Evolutionary conservation across 441 rosid genomes (phyloP).

Genomic region (Adansonia rubrostipa): DNA sequence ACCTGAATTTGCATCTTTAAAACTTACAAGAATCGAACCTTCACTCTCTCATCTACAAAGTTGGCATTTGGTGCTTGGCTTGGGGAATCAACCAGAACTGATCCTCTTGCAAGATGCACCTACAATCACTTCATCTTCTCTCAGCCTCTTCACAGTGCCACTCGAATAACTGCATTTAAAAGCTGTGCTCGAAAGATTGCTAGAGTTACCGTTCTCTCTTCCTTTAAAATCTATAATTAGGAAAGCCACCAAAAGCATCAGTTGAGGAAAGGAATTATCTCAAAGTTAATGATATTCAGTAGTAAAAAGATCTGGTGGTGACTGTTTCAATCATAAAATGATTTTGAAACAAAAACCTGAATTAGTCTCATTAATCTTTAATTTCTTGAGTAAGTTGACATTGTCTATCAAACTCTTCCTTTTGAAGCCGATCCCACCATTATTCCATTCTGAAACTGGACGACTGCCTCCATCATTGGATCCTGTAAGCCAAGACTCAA

Average conservation of each 20-base stretch:
- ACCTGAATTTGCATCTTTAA: background rate
- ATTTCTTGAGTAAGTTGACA: constrained; percentile 48
- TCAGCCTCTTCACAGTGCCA: constrained; percentile 37
- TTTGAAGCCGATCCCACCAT: constrained; percentile 38
- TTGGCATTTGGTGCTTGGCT: background rate
- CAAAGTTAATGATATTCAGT: background rate
- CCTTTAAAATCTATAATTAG: constrained; percentile 29
- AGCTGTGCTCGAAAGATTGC: constrained; percentile 18
- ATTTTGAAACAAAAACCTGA: constrained; percentile 31
- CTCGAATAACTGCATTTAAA: constrained; percentile 33
- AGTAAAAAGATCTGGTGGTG: no score
- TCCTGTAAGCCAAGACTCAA: constrained; percentile 31
- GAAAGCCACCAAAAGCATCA: background rate
- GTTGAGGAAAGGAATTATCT: background rate
- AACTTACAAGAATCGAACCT: background rate
- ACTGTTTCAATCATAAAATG: background rate
- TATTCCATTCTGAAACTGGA: background rate
- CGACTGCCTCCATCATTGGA: constrained; percentile 13
- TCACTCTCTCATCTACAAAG: background rate
- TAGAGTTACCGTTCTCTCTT: background rate
- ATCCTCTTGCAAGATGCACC: constrained; percentile 45
- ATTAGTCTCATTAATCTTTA: constrained; percentile 42
- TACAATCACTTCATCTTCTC: constrained; percentile 42
- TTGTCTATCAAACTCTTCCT: constrained; percentile 55
- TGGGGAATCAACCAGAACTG: constrained; percentile 8